Percentiles rank a stretch among this genome's conserved stretches.
Conservation (phyloP, 225 moss, liverwort and hornwort species). For the Pseudisothecium myosuroides region DNA sequence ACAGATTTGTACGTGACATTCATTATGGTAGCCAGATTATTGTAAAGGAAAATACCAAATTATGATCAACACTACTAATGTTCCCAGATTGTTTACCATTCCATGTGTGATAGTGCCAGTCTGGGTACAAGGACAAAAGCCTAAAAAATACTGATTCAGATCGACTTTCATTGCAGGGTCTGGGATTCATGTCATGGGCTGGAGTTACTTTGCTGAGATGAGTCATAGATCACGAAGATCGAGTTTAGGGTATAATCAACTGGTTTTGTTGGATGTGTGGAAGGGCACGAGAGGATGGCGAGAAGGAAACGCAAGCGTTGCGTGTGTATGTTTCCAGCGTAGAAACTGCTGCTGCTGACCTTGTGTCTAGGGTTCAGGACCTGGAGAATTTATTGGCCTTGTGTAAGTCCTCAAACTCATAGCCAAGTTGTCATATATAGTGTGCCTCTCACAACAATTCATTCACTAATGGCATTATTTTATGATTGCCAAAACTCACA, state of each 20-base stretch:
- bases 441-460: neutral
- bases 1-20: neutral
- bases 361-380: constrained; percentile 52
- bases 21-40: neutral
- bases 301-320: constrained; percentile 39
- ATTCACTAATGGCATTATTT: neutral
- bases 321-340: constrained; percentile 46
- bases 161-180: neutral
- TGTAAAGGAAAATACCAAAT: neutral
- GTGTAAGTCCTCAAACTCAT: constrained; percentile 13
- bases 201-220: neutral
- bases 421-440: neutral
- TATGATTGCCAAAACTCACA: neutral
- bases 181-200: neutral
- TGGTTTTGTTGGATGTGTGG: constrained; percentile 1
- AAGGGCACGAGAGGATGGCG: constrained; percentile 57
- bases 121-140: neutral
- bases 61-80: too few species aligned
- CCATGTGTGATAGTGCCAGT: neutral
- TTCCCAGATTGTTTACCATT: neutral
- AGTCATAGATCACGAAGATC: neutral
- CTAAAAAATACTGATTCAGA: neutral
- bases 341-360: constrained; percentile 54
- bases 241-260: neutral
- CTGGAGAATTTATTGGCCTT: constrained; percentile 44